Base-by-base conservation (phyloP, 2,329 filamentous ascomycete species). In the Aspergillus caelatus region DNA sequence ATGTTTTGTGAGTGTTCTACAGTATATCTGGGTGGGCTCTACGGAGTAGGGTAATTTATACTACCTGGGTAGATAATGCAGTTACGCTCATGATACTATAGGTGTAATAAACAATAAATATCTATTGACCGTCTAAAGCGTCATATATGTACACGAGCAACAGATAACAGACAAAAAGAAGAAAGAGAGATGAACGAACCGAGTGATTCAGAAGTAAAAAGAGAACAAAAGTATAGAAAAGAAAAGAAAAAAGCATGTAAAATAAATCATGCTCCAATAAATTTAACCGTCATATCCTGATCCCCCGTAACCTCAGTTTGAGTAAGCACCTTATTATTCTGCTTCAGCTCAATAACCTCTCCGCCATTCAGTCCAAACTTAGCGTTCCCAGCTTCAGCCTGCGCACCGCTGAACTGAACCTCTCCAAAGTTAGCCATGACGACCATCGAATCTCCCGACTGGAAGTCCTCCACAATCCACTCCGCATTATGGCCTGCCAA, bases 381-480 rank as follows among this genome's bases (percentile, higher is more conserved):
- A 19, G 30, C 53, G 7, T 65, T 66, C 2, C 66, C 67, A 2
- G 71, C 71, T 54, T 70, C 62, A 11, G 74, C 73, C 43, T 70
- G 71, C 4, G 73, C 72, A 23, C 77, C 74, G 10, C 68, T 75
- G 63, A 80, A 80, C 21, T 62, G 75, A 11, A 85, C 78, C 6
- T 73, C 78, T 16, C 79, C 80, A 63, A 85, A 86, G 69, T 85
- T 71, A 36, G 78, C 81, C 58, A 86, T 77, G 0, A 78, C 69
- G 4, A 86, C 81, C 58, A 82, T 77, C 2, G 68, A 65, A 45
- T 67, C 65, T 45, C 76, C 74, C 3, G 72, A 67, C 63, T 80
- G 74, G 66, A 83, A 85, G 62, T 85, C 84, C 76, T 88, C 86
- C 16, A 88, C 85, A 67, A 89, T 88, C 86, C 86, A 89, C 71